These are phyloP conservation scores for Lactifluus pinguis DNA, from an alignment of 768 basidiomycete genomes.

Conservation along the genomic window DNA sequence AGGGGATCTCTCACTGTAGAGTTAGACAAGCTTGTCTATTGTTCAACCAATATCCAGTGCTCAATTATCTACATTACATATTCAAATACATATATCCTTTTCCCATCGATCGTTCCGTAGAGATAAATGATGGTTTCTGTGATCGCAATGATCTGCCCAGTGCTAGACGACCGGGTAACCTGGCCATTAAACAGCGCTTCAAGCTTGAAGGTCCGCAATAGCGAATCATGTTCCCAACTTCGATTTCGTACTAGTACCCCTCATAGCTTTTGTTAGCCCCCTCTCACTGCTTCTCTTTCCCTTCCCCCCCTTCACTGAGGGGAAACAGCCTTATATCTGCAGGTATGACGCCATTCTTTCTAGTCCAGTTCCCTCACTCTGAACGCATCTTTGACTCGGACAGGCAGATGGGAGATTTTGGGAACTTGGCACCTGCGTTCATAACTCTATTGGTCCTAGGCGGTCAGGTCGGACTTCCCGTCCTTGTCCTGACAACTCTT, in stretches of 20 bases:
- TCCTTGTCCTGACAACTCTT: slow-evolving; percentile 39
- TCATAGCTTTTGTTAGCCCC: background rate
- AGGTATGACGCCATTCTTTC: background rate
- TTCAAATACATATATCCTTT: background rate
- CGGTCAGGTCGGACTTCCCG: slow-evolving; percentile 43
- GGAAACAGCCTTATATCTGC: background rate
- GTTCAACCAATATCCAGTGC: slow-evolving; percentile 55
- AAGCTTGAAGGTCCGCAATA: too few species aligned
- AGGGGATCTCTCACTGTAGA: slow-evolving; percentile 33
- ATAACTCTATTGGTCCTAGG: slow-evolving; percentile 42
- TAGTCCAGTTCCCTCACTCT: background rate
- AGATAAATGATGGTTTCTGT: background rate
- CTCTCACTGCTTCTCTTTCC: background rate
- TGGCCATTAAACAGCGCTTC: too few species aligned
- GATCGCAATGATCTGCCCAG: background rate
- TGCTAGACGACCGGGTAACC: too few species aligned
- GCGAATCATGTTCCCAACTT: too few species aligned
- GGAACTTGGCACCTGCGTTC: slow-evolving; percentile 31
- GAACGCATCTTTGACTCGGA: background rate
- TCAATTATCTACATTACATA: background rate
- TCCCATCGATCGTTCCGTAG: background rate
- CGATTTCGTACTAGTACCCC: background rate
- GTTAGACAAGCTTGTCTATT: slow-evolving; percentile 36
- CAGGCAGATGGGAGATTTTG: slow-evolving; percentile 5
- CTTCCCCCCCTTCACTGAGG: background rate